Evolutionary conservation across 495 filamentous ascomycete genomes (phyloP).

Genomic region (Pseudotulostoma volvatum): DNA sequence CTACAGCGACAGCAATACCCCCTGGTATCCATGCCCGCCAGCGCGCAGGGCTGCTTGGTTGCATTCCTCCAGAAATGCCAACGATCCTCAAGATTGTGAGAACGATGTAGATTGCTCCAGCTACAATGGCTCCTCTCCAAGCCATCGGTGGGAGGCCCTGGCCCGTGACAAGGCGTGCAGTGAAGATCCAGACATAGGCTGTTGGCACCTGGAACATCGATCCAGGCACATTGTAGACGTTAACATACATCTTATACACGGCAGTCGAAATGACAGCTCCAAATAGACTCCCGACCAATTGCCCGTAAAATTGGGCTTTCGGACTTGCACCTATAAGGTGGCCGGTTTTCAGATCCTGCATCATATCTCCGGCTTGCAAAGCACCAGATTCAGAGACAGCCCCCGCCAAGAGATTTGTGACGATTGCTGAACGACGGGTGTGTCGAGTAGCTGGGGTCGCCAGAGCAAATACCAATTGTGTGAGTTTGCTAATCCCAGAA

Average conservation of each 20-base stretch:
- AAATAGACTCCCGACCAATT: slow-evolving; percentile 78
- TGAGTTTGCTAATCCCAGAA: slow-evolving; percentile 89
- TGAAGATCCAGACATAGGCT: slow-evolving; percentile 92
- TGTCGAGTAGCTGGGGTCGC: slow-evolving; percentile 62
- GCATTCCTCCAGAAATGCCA: slow-evolving; percentile 16
- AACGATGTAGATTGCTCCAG: slow-evolving; percentile 50
- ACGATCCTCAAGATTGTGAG: slow-evolving; percentile 52
- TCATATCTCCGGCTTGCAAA: slow-evolving; percentile 88
- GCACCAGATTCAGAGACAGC: slow-evolving; percentile 79
- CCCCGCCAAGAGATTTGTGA: slow-evolving; percentile 90
- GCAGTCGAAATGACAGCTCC: slow-evolving; percentile 75
- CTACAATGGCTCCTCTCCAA: slow-evolving; percentile 54
- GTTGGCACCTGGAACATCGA: slow-evolving; percentile 88
- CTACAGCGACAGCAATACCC: slow-evolving; percentile 89
- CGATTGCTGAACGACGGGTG: slow-evolving; percentile 42
- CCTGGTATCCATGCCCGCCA: slow-evolving; percentile 52
- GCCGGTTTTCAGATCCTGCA: slow-evolving; percentile 97
- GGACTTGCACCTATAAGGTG: slow-evolving; percentile 84
- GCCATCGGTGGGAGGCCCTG: slow-evolving; percentile 75
- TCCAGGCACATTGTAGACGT: slow-evolving; percentile 74
- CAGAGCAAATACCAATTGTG: slow-evolving; percentile 85
- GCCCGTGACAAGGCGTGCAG: slow-evolving; percentile 84
- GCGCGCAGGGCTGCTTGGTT: slow-evolving; percentile 11
- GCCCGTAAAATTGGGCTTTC: slow-evolving; percentile 90
- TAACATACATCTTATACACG: slow-evolving; percentile 83